Evolutionary conservation across 2,329 filamentous ascomycete genomes (phyloP).

Genomic region (Huntiella abstrusa): DNA sequence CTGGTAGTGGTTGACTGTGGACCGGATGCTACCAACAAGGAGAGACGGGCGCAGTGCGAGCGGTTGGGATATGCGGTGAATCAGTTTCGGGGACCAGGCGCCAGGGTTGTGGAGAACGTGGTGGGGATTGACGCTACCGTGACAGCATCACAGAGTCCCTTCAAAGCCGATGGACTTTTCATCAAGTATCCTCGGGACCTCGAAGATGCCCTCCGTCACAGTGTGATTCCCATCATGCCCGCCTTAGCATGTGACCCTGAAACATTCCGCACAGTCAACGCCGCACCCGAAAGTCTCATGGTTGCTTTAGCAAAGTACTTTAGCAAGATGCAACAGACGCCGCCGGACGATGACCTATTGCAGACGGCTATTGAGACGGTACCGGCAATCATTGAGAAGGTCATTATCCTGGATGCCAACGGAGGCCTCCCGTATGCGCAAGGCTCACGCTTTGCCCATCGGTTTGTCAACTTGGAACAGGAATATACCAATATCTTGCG

Average conservation of each 20-base stretch:
- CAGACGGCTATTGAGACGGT: conserved; percentile 18
- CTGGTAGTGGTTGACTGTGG: conserved; percentile 66
- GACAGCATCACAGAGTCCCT: neutral
- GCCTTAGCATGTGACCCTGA: conserved; percentile 7
- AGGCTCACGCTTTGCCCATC: conserved; percentile 20
- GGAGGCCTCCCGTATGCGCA: conserved; percentile 60
- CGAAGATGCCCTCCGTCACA: conserved; percentile 1
- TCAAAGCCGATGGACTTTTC: conserved; percentile 5
- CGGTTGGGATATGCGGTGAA: conserved; percentile 62
- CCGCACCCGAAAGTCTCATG: conserved; percentile 42
- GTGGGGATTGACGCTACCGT: conserved; percentile 13
- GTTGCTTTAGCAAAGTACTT: conserved; percentile 62
- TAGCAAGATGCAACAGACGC: conserved; percentile 39
- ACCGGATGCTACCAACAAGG: conserved; percentile 21
- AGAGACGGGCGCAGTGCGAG: conserved; percentile 44
- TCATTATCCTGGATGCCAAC: conserved; percentile 74
- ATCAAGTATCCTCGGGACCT: conserved; percentile 7
- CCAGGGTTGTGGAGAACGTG: conserved; percentile 42
- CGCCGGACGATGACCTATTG: conserved; percentile 2
- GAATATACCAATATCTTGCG: conserved; percentile 54
- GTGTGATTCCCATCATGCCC: conserved; percentile 7
- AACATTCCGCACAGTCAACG: conserved; percentile 11
- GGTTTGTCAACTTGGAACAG: conserved; percentile 82
- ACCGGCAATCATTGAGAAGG: conserved; percentile 50
- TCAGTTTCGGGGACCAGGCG: conserved; percentile 44